Evolutionary conservation across 139 green algal species (phyloP).

Genomic region (Chlorella sp.): DNA sequence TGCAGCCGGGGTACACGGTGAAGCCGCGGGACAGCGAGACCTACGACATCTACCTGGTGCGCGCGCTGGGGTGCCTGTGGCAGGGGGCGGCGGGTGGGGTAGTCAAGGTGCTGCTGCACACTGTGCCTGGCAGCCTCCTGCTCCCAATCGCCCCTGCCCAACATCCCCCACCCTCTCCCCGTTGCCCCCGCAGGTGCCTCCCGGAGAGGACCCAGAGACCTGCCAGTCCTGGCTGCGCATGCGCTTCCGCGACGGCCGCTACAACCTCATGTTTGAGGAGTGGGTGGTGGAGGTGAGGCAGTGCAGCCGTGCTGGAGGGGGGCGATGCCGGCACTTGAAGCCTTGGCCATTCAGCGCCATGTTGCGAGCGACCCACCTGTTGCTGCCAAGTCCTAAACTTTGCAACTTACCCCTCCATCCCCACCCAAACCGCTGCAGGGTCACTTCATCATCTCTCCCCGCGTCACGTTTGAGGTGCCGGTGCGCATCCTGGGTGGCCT

Average conservation of each 20-base stretch:
- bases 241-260: slow-evolving; percentile 95
- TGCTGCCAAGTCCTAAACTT: too few species aligned
- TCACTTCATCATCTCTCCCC: slow-evolving; percentile 95
- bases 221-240: slow-evolving; percentile 97
- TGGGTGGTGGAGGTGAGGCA: slow-evolving; percentile 84
- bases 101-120: too few species aligned
- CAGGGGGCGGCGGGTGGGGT: too few species aligned
- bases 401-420: too few species aligned
- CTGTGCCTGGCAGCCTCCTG: too few species aligned
- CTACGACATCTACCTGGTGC: slow-evolving; percentile 96
- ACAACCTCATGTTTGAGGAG: slow-evolving; percentile 99
- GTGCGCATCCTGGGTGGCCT: slow-evolving; percentile 95
- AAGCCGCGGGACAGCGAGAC: slow-evolving; percentile 61
- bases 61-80: too few species aligned
- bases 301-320: too few species aligned
- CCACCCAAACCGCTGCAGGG: slow-evolving; percentile 40
- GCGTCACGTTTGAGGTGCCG: slow-evolving; percentile 95
- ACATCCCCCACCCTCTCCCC: neutral
- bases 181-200: neutral
- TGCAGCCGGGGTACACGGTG: slow-evolving; percentile 23
- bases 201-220: slow-evolving; percentile 92
- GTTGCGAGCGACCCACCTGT: too few species aligned
- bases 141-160: too few species aligned
- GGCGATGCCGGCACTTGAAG: too few species aligned
- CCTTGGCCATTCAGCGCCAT: too few species aligned